Conservation (phyloP, 352 stramenopile genomes). For the Elongisporangium undulatum region DNA sequence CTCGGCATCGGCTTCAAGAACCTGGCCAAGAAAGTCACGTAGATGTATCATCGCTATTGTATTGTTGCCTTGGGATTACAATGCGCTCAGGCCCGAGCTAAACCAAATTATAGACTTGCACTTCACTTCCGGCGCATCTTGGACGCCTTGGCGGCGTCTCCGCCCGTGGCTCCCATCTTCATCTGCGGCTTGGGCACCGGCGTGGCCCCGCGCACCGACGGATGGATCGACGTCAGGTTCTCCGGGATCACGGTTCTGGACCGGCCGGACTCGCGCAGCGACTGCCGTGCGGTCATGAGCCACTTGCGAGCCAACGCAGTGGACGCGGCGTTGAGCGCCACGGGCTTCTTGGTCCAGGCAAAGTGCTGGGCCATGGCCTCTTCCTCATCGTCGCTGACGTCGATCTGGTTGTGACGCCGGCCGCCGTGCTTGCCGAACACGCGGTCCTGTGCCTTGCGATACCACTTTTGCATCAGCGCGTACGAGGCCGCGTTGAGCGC, state of each 20-base stretch:
- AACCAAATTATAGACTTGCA: constrained; percentile 23
- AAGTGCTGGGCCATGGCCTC: constrained; percentile 58
- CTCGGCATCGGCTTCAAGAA: constrained; percentile 95
- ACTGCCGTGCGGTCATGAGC: constrained; percentile 61
- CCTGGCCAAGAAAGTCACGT: constrained; percentile 93
- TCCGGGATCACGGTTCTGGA: constrained; percentile 28
- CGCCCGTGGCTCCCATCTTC: constrained; percentile 71
- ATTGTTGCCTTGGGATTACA: background rate
- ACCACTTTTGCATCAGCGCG: constrained; percentile 91
- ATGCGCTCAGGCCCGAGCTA: background rate
- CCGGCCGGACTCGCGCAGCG: constrained; percentile 45
- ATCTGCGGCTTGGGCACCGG: constrained; percentile 62
- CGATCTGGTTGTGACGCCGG: constrained; percentile 46
- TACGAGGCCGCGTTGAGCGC: constrained; percentile 82
- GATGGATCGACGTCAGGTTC: constrained; percentile 51
- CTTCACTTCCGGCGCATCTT: constrained; percentile 66
- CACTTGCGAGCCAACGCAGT: constrained; percentile 82
- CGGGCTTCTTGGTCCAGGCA: constrained; percentile 74
- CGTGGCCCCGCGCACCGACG: constrained; percentile 51
- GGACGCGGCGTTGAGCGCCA: constrained; percentile 69
- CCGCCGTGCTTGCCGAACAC: constrained; percentile 70
- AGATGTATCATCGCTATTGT: constrained; percentile 23
- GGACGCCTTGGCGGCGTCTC: constrained; percentile 43
- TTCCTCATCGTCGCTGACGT: constrained; percentile 88
- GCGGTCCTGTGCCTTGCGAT: constrained; percentile 86